These are phyloP conservation scores for Marchantia polymorpha DNA, from an alignment of 225 moss, liverwort and hornwort species.

Conservation along the genomic window DNA sequence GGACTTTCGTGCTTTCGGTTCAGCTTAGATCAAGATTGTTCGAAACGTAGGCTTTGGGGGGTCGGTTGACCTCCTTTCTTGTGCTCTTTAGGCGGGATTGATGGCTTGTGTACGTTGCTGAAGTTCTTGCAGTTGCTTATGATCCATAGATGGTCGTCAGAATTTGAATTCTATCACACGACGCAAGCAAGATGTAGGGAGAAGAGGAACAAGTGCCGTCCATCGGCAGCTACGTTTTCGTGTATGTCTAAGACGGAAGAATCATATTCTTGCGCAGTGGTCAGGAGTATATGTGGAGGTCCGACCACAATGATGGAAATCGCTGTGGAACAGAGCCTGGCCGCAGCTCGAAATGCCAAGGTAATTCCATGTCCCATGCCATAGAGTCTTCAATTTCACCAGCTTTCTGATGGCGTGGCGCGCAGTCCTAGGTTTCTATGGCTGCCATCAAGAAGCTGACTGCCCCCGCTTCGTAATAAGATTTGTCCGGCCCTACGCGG, in stretches of 20 bases:
- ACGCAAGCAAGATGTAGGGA: background rate
- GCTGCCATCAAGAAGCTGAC: background rate
- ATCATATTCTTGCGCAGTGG: background rate
- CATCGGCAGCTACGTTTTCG: background rate
- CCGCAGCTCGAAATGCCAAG: slow-evolving; percentile 31
- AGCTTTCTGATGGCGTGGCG: background rate
- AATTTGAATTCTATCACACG: background rate
- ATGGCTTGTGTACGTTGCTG: background rate
- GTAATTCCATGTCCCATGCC: background rate
- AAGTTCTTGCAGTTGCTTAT: background rate
- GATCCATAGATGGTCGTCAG: background rate
- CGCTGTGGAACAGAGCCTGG: slow-evolving; percentile 32
- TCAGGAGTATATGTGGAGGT: slow-evolving; percentile 18
- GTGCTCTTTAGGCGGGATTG: background rate
- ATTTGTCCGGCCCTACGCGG: background rate
- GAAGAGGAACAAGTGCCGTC: background rate
- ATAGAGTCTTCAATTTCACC: no score
- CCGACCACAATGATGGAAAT: slow-evolving; percentile 20
- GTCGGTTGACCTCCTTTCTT: background rate
- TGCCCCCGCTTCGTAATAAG: background rate
- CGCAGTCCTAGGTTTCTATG: background rate
- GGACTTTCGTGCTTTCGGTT: background rate
- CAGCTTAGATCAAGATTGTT: background rate
- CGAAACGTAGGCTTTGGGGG: background rate
- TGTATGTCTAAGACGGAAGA: background rate